phyloP scores from a whole-genome alignment of 768 basidiomycete genomes.

The Daedalea quercina region DNA sequence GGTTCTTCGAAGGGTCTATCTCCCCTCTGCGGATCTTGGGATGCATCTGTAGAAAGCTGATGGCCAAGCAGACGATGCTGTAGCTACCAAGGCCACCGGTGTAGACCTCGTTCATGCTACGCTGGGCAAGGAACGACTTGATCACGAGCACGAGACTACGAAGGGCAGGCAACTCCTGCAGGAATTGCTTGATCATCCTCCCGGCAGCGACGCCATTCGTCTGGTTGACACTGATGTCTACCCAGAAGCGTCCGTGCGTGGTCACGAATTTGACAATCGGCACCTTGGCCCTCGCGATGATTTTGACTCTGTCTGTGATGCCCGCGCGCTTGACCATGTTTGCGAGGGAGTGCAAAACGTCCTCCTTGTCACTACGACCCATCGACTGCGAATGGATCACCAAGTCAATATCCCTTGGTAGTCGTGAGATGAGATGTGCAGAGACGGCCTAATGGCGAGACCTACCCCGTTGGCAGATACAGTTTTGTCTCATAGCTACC shows the following conservation, averaged over 20 bases:
- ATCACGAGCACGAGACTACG: constrained; percentile 80
- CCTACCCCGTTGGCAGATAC: constrained; percentile 89
- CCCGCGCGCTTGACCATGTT: constrained; percentile 65
- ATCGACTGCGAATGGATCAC: constrained; percentile 79
- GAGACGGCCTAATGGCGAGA: constrained; percentile 3
- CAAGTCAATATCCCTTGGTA: constrained; percentile 83
- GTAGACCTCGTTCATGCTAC: constrained; percentile 97
- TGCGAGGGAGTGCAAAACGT: constrained; percentile 72
- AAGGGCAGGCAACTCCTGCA: constrained; percentile 71
- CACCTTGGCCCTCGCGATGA: constrained; percentile 91
- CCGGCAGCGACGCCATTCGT: constrained; percentile 76
- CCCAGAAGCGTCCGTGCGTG: constrained; percentile 70
- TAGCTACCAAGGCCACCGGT: constrained; percentile 94
- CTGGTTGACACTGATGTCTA: constrained; percentile 95
- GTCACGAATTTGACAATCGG: constrained; percentile 97
- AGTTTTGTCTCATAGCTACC: constrained; percentile 92
- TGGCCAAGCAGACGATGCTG: constrained; percentile 86
- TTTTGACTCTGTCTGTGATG: constrained; percentile 75
- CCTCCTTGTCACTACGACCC: constrained; percentile 61
- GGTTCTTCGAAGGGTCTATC: constrained; percentile 80
- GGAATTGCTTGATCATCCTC: constrained; percentile 72
- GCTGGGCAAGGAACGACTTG: constrained; percentile 84
- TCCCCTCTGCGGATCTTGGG: constrained; percentile 87
- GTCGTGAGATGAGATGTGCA: neutral
- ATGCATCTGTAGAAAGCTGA: constrained; percentile 96